Percentiles rank a stretch among this genome's conserved stretches.
Conservation (phyloP, 1,139 yeast genomes). For the Debaryomyces udenii region DNA sequence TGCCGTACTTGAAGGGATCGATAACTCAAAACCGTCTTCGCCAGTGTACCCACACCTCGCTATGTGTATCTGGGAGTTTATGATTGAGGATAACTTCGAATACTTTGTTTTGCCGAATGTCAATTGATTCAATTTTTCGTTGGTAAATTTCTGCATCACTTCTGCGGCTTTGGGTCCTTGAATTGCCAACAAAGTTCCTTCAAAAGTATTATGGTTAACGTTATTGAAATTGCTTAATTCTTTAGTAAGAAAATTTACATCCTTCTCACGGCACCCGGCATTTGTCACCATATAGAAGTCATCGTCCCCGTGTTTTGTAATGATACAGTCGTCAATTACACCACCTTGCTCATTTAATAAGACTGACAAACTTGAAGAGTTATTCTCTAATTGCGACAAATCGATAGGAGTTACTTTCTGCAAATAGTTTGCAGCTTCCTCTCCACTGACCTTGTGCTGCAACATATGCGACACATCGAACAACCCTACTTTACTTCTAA, state of each 20-base stretch:
- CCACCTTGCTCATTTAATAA: conserved; percentile 75
- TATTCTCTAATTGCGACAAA: conserved; percentile 54
- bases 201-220: conserved; percentile 65
- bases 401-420: conserved; percentile 88
- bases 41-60: conserved; percentile 98
- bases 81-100: conserved; percentile 50
- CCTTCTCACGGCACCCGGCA: conserved; percentile 92
- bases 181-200: conserved; percentile 80
- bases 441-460: conserved; percentile 78
- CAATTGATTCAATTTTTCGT: conserved; percentile 57
- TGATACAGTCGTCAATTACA: conserved; percentile 90
- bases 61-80: conserved; percentile 55
- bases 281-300: conserved; percentile 91
- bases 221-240: conserved; percentile 50
- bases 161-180: conserved; percentile 87
- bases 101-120: conserved; percentile 75
- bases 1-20: conserved; percentile 61
- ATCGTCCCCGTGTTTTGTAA: conserved; percentile 80
- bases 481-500: conserved; percentile 81
- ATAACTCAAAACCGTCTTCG: conserved; percentile 95
- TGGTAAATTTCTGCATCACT: conserved; percentile 66
- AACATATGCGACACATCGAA: conserved; percentile 98
- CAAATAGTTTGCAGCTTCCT: conserved; percentile 66
- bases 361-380: conserved; percentile 75
- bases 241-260: conserved; percentile 59